Evolutionary conservation across 208 protist genomes (phyloP).

Genomic region (Acanthamoeba pearcei): DNA sequence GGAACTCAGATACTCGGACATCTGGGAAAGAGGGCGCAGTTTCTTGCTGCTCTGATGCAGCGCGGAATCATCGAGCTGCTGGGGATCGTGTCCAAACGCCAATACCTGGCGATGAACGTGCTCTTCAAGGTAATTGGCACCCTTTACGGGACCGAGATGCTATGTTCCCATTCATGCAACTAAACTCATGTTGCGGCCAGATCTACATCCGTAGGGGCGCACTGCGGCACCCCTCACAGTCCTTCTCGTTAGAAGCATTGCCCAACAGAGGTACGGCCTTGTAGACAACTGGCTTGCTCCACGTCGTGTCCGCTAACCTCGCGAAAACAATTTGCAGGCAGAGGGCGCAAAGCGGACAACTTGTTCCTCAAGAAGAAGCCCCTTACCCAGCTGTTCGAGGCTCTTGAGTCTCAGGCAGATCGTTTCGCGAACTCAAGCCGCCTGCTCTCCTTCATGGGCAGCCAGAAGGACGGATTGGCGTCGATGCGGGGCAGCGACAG

Average conservation of each 20-base stretch:
- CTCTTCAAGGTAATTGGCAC: not conserved
- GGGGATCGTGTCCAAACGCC: slow-evolving; percentile 18
- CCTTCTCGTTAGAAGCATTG: not conserved
- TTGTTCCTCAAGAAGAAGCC: slow-evolving; percentile 50
- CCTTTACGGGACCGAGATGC: not conserved
- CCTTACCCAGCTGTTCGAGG: slow-evolving; percentile 4
- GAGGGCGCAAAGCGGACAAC: not conserved
- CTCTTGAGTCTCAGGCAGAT: not conserved
- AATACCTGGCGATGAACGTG: not conserved
- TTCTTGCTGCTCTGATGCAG: slow-evolving; percentile 5
- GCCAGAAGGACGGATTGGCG: slow-evolving; percentile 21
- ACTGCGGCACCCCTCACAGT: not conserved
- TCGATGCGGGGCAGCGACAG: not conserved
- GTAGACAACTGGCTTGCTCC: too few relatives aligned
- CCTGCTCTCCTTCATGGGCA: slow-evolving; percentile 13
- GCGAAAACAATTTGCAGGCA: not conserved
- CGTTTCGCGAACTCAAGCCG: slow-evolving; percentile 9
- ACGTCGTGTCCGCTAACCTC: too few relatives aligned
- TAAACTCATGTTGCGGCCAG: not conserved
- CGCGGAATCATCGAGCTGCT: not conserved
- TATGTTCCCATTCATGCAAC: not conserved
- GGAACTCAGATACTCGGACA: not conserved
- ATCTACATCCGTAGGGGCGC: not conserved
- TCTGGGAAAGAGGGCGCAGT: slow-evolving; percentile 18
- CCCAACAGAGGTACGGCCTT: not conserved